Evolutionary conservation across 192 early-diverging fungal genomes (phyloP).

Genomic region (Coemansia sp.): DNA sequence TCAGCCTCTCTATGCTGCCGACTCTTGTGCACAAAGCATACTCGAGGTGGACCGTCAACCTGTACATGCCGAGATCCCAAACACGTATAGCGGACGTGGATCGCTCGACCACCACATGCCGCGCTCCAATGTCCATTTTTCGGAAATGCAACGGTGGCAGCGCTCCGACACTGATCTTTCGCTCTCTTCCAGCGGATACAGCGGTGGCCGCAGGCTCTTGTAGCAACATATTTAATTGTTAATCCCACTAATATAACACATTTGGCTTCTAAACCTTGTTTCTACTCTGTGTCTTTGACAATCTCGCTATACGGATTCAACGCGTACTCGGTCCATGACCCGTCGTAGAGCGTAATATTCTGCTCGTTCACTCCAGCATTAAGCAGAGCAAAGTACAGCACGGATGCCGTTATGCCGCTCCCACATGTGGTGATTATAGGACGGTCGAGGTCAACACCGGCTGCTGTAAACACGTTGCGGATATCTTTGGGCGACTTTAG

Average conservation of each 20-base stretch:
- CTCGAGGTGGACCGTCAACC: neutral
- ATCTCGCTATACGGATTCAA: slow-evolving; percentile 68
- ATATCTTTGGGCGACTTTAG: slow-evolving; percentile 56
- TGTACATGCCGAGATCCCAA: neutral
- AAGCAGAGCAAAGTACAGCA: slow-evolving; percentile 78
- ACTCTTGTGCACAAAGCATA: neutral
- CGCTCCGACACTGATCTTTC: slow-evolving; percentile 44
- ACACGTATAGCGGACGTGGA: slow-evolving; percentile 5
- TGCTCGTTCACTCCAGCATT: slow-evolving; percentile 58
- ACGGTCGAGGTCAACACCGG: slow-evolving; percentile 65
- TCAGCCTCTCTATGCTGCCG: neutral
- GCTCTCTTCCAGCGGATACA: slow-evolving; percentile 27
- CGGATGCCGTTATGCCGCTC: slow-evolving; percentile 83
- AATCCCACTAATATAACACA: neutral
- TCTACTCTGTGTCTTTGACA: slow-evolving; percentile 43
- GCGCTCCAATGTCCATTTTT: slow-evolving; percentile 6
- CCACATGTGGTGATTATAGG: slow-evolving; percentile 83
- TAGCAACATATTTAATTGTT: slow-evolving; percentile 3
- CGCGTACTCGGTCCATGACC: slow-evolving; percentile 91
- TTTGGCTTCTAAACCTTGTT: neutral
- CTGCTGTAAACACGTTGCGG: slow-evolving; percentile 58
- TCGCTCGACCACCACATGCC: slow-evolving; percentile 14
- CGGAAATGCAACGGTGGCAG: slow-evolving; percentile 34
- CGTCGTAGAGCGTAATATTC: slow-evolving; percentile 79
- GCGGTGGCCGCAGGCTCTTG: slow-evolving; percentile 26